Evolutionary conservation across 176 grass and related monocot species (phyloP).

Genomic region (Saccharum spontaneum): DNA sequence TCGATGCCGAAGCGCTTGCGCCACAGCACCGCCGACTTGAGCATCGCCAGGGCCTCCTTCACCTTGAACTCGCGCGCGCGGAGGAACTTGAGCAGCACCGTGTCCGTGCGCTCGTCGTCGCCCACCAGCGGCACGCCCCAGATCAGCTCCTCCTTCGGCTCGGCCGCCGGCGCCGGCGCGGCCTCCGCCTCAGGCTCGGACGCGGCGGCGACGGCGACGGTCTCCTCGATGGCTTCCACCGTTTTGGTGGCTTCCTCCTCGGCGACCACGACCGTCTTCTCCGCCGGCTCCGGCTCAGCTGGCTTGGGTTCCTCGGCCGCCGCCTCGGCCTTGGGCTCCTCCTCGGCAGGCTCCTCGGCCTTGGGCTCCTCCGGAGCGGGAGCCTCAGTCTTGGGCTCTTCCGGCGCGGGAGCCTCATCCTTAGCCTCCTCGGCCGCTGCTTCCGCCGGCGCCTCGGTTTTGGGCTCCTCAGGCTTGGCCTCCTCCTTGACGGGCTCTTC

Average conservation of each 20-base stretch:
- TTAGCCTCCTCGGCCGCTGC: constrained; percentile 24
- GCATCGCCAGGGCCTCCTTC: constrained; percentile 75
- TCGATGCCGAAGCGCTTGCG: constrained; percentile 69
- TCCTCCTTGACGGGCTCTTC: background rate
- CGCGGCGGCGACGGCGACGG: background rate
- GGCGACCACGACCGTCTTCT: constrained; percentile 8
- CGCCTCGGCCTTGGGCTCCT: constrained; percentile 39
- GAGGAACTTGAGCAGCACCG: constrained; percentile 88
- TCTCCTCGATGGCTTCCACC: constrained; percentile 36
- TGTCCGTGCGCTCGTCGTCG: constrained; percentile 73
- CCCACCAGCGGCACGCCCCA: constrained; percentile 62
- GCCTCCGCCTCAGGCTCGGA: background rate
- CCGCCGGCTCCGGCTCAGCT: constrained; percentile 4
- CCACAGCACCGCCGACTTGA: constrained; percentile 73
- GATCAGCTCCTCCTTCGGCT: constrained; percentile 41
- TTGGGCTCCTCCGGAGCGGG: constrained; percentile 13
- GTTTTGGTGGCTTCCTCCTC: constrained; percentile 25
- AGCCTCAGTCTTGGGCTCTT: constrained; percentile 30
- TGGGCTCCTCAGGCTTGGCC: background rate
- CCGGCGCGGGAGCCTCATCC: background rate
- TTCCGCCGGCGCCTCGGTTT: background rate
- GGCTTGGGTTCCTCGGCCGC: constrained; percentile 28
- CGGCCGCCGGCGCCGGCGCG: background rate
- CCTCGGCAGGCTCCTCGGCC: background rate
- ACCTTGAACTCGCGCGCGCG: constrained; percentile 81